A percentile compares a stretch with the other conserved stretches of the same genome.
Conservation (phyloP, 2,329 filamentous ascomycete species). For the Pyricularia sp. region DNA sequence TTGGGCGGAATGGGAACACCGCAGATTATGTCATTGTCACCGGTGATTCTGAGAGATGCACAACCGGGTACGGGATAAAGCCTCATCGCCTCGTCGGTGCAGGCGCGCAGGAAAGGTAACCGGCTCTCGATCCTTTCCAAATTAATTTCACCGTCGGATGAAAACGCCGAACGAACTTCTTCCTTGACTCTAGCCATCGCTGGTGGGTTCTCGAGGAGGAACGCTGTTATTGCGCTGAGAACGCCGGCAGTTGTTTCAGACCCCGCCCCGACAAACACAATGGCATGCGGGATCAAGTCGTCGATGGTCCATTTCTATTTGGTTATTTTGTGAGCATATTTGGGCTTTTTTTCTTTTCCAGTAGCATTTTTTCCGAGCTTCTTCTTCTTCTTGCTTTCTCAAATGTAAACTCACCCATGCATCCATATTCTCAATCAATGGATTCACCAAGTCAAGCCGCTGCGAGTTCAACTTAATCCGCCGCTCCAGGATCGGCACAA, state of each 20-base stretch:
- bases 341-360: too few relatives aligned
- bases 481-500: not conserved
- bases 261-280: conserved; percentile 22
- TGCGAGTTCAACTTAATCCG: not conserved
- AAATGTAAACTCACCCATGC: not conserved
- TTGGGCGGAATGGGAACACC: not conserved
- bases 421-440: not conserved
- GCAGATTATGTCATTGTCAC: not conserved
- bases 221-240: conserved; percentile 53
- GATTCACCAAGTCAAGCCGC: not conserved
- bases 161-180: conserved; percentile 19
- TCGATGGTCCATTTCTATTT: not conserved
- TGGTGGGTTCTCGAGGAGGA: conserved; percentile 15
- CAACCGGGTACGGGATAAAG: conserved; percentile 12
- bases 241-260: conserved; percentile 55
- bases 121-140: conserved; percentile 6
- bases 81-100: conserved; percentile 10
- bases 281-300: not conserved
- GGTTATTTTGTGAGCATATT: not conserved
- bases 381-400: not conserved
- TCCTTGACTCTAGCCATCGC: conserved; percentile 13
- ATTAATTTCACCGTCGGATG: conserved; percentile 16
- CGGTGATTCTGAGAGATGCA: not conserved
- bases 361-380: too few relatives aligned
- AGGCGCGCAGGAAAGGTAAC: conserved; percentile 10